These are phyloP conservation scores for Calonectria pteridis DNA, from an alignment of 2,329 filamentous ascomycete species.

Conservation along the genomic window DNA sequence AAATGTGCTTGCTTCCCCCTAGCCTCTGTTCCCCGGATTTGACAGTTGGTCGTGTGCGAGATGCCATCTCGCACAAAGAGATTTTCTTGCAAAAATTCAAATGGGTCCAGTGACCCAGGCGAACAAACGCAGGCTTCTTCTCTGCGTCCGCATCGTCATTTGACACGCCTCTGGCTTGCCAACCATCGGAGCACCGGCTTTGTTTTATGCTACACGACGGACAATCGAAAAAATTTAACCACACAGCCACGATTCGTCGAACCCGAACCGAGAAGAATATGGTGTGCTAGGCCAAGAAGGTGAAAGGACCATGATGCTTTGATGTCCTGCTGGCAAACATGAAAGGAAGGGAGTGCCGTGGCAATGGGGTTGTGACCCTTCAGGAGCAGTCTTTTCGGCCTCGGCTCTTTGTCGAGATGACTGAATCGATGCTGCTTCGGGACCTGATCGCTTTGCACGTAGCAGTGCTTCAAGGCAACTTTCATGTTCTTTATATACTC, in stretches of 20 bases:
- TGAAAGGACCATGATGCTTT: background rate
- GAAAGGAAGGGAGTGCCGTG: background rate
- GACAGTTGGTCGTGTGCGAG: background rate
- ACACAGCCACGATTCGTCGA: background rate
- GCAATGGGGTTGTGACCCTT: background rate
- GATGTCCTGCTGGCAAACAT: background rate
- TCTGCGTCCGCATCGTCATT: background rate
- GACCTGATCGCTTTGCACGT: background rate
- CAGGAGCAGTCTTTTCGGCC: background rate
- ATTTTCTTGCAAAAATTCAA: background rate
- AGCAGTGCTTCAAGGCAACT: background rate
- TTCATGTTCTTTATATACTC: slow-evolving; percentile 7
- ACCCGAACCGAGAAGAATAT: slow-evolving; percentile 14
- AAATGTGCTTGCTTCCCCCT: slow-evolving; percentile 35
- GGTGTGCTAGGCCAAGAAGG: background rate
- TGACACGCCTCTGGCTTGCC: background rate
- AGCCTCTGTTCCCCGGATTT: slow-evolving; percentile 1
- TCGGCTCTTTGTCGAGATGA: slow-evolving; percentile 12
- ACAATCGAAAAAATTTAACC: background rate
- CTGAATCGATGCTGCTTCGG: slow-evolving; percentile 18
- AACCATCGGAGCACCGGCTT: slow-evolving; percentile 7
- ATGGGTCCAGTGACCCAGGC: background rate
- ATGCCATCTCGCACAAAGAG: background rate
- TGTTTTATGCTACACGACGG: slow-evolving; percentile 6
- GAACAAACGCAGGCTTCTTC: background rate